phyloP scores from a whole-genome alignment of 331 rosid genomes.

The Telfairia occidentalis region DNA sequence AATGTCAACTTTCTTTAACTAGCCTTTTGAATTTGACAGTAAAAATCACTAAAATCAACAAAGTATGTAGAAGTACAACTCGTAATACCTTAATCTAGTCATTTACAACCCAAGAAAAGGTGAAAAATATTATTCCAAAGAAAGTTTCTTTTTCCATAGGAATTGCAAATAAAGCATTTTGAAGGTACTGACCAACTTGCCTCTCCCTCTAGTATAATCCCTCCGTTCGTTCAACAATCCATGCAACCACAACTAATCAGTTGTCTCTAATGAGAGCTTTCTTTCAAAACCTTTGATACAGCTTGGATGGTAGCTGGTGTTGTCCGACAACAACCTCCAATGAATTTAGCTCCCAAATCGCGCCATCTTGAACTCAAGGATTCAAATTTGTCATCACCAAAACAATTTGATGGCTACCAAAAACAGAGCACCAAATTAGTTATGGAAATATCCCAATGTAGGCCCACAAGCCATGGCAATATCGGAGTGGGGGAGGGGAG shows the following conservation, averaged over 20 bases:
- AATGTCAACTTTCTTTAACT: background rate
- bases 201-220: background rate
- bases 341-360: constrained; percentile 59
- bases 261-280: background rate
- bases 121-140: background rate
- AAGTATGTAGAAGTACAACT: background rate
- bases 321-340: constrained; percentile 87
- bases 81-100: background rate
- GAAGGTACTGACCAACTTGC: background rate
- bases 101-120: background rate
- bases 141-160: too few relatives aligned
- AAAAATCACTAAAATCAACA: background rate
- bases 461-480: background rate
- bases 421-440: background rate
- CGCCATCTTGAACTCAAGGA: constrained; percentile 54
- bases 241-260: background rate
- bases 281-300: constrained; percentile 52
- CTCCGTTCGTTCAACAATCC: background rate
- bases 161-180: background rate
- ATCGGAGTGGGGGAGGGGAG: background rate
- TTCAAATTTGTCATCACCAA: constrained; percentile 45
- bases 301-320: constrained; percentile 60
- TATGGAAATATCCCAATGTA: constrained; percentile 2
- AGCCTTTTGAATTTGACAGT: background rate
- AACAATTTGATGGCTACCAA: constrained; percentile 68